phyloP scores from a whole-genome alignment of 768 basidiomycete genomes.

The Boletellus ananas region DNA sequence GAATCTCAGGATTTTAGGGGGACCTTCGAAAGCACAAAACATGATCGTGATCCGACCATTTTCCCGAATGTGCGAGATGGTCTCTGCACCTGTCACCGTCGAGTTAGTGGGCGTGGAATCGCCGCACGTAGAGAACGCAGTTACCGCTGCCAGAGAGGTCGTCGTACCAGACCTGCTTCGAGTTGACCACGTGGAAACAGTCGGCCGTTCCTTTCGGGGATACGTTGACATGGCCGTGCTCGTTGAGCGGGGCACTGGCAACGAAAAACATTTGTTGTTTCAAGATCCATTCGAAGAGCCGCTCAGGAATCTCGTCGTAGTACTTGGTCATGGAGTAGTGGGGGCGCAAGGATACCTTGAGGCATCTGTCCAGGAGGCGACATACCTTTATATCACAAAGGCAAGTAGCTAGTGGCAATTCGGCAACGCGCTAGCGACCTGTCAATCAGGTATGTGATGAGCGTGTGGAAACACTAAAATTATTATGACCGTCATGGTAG shows the following conservation, averaged over 20 bases:
- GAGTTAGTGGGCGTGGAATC: neutral
- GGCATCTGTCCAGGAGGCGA: no score
- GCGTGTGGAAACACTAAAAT: no score
- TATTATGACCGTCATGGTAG: no score
- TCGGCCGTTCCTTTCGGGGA: slow-evolving; percentile 62
- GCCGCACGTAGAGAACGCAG: slow-evolving; percentile 12
- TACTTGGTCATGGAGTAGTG: slow-evolving; percentile 48
- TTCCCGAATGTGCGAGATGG: slow-evolving; percentile 58
- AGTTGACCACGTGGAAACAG: slow-evolving; percentile 55
- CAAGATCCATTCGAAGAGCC: slow-evolving; percentile 52
- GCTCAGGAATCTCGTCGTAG: slow-evolving; percentile 52
- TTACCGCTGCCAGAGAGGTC: slow-evolving; percentile 67
- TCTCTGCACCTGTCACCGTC: slow-evolving; percentile 45
- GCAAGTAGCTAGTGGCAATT: no score
- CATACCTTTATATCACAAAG: no score
- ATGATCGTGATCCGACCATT: slow-evolving; percentile 60
- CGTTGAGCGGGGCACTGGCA: slow-evolving; percentile 57
- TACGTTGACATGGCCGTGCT: slow-evolving; percentile 56
- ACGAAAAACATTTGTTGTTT: slow-evolving; percentile 72
- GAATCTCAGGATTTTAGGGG: slow-evolving; percentile 54
- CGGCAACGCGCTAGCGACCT: no score
- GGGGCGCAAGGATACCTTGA: no score
- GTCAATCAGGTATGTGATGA: no score
- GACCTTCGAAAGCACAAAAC: slow-evolving; percentile 59
- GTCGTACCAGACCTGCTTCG: slow-evolving; percentile 65